phyloP scores from a whole-genome alignment of 2,329 filamentous ascomycete species.

The Fusarium sp. region DNA sequence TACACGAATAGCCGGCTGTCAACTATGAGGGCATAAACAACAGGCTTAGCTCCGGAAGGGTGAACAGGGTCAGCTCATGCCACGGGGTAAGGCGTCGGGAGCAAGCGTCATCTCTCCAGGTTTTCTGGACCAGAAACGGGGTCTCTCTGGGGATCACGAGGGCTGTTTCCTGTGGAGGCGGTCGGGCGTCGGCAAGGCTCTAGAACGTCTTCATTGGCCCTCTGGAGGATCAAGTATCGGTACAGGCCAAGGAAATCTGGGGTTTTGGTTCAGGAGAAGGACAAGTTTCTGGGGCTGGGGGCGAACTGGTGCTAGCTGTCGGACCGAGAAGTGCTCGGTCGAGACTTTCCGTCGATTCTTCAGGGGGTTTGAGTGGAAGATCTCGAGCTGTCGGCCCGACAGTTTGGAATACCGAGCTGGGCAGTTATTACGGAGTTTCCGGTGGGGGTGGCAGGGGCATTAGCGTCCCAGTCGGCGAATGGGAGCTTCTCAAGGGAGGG shows the following conservation, averaged over 20 bases:
- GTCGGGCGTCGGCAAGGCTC: neutral
- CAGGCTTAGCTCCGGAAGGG: neutral
- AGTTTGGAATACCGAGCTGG: neutral
- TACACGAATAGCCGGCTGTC: neutral
- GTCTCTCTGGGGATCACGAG: constrained; percentile 18
- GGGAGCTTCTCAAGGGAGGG: too few species aligned
- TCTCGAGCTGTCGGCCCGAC: neutral
- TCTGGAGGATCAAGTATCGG: constrained; percentile 15
- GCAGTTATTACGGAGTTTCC: constrained; percentile 1
- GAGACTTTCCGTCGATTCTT: neutral
- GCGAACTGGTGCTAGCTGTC: constrained; percentile 16
- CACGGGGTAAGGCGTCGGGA: constrained; percentile 10
- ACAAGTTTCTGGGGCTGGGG: constrained; percentile 27
- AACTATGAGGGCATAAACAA: neutral
- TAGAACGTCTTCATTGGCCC: neutral
- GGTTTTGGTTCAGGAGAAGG: constrained; percentile 23
- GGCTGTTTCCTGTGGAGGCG: neutral
- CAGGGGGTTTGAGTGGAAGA: neutral
- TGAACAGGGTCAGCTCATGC: constrained; percentile 7
- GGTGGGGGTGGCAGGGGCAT: neutral
- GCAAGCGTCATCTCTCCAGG: constrained; percentile 14
- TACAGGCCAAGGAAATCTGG: constrained; percentile 30
- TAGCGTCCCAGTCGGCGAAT: neutral
- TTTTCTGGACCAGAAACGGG: neutral
- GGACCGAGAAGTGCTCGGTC: constrained; percentile 19